Evolutionary conservation across 352 stramenopile genomes (phyloP), one percentile per base, ranked within the genome.

Genomic region (Phytopythium oedochilum): DNA sequence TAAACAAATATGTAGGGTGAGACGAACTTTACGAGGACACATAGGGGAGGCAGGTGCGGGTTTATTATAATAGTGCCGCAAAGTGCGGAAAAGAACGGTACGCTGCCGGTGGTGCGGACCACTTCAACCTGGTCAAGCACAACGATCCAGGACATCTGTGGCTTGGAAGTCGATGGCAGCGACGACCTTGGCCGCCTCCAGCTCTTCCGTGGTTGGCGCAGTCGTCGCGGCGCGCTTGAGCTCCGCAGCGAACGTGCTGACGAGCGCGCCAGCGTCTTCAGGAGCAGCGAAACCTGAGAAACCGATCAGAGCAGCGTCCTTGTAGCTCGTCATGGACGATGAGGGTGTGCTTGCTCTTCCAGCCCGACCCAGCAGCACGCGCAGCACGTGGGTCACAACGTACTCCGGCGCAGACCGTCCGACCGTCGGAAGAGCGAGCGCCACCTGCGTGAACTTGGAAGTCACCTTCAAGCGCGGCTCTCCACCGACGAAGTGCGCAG

Each of bases 381-480:
- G 66, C 44, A 94, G 75, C 68, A 94, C 82, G 45, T 89, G 75
- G 38, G 73, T 72, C n/a, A 72, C 71, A 29, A 66, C 72, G 48
- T 73, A 78, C 44, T 85, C 64, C 3, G 73, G 57, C 40, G 70
- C 72, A 18, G 50, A 51, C 15, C 64, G 70, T 40, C 78, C 78
- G 20, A 64, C 84, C 5, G 70, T 85, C 40, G 74, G 64, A 53
- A 94, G 84, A 22, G 70, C 82, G 32, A 94, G 55, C 32, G 84
- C 84, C 3, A 94, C 78, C 67, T 91, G 78, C 52, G 84, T 91
- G 53, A 77, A 75, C 55, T 82, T 73, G 38, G 62, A 49, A 22
- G 63, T 39, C 31, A 76, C 80, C 70, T 90, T 90, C 34, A 91
- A 65, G 46, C 84, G 84, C 53, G 70, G 80, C 71, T 94, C 84